These are phyloP conservation scores for Ophiosphaerella herpotricha DNA, from an alignment of 2,329 filamentous ascomycete species.

Conservation along the genomic window DNA sequence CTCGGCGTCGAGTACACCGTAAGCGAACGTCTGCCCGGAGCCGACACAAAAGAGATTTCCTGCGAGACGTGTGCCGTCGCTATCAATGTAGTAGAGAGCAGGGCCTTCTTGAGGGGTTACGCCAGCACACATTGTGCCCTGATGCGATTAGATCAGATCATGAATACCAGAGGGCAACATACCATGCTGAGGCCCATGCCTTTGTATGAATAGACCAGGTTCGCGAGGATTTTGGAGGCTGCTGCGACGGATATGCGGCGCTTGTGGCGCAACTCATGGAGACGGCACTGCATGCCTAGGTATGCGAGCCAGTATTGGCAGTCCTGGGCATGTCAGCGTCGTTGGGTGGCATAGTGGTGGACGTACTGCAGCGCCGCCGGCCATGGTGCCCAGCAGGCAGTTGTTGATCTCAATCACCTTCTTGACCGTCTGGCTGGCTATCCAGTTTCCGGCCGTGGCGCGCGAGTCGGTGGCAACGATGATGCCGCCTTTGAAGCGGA, in stretches of 20 bases:
- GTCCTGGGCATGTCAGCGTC: slow-evolving; percentile 59
- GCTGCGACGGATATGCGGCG: slow-evolving; percentile 96
- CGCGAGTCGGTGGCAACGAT: slow-evolving; percentile 97
- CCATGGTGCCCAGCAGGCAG: slow-evolving; percentile 94
- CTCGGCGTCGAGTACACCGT: slow-evolving; percentile 94
- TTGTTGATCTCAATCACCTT: slow-evolving; percentile 99
- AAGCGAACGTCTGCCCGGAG: slow-evolving; percentile 97
- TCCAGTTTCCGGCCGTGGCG: slow-evolving; percentile 98
- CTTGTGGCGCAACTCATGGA: slow-evolving; percentile 99
- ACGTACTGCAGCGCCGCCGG: slow-evolving; percentile 86
- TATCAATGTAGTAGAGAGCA: slow-evolving; percentile 98
- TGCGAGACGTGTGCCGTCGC: slow-evolving; percentile 86
- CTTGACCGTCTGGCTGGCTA: slow-evolving; percentile 99
- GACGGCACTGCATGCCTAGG: slow-evolving; percentile 97
- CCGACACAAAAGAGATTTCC: slow-evolving; percentile 99
- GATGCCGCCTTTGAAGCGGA: slow-evolving; percentile 97
- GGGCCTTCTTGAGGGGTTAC: slow-evolving; percentile 95
- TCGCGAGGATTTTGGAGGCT: slow-evolving; percentile 97
- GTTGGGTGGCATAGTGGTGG: not conserved
- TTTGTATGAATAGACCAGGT: slow-evolving; percentile 98
- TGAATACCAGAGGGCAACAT: slow-evolving; percentile 3
- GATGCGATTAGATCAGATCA: slow-evolving; percentile 8
- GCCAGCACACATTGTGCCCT: slow-evolving; percentile 96
- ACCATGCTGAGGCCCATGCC: slow-evolving; percentile 96
- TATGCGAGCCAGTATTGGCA: slow-evolving; percentile 99